Evolutionary conservation across 2,329 filamentous ascomycete genomes (phyloP).

Genomic region (Cladosporium sp.): DNA sequence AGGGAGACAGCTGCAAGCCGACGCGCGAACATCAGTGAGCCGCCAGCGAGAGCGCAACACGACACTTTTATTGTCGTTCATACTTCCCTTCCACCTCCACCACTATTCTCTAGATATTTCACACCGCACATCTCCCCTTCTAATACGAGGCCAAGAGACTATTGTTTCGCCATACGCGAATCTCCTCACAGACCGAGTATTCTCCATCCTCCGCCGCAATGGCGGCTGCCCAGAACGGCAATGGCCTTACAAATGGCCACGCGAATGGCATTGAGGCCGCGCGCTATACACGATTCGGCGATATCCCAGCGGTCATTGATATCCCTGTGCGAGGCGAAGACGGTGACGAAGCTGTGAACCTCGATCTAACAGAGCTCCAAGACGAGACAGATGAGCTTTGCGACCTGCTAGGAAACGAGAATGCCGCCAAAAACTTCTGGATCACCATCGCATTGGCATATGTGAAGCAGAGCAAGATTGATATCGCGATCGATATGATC

Average conservation of each 20-base stretch:
- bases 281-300: slow-evolving; percentile 51
- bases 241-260: slow-evolving; percentile 36
- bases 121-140: too few relatives aligned
- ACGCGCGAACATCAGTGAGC: too few relatives aligned
- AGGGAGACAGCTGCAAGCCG: too few relatives aligned
- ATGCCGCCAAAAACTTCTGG: slow-evolving; percentile 88
- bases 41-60: too few relatives aligned
- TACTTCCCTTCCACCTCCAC: too few relatives aligned
- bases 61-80: too few relatives aligned
- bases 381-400: slow-evolving; percentile 93
- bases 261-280: slow-evolving; percentile 17
- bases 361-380: slow-evolving; percentile 83
- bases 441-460: slow-evolving; percentile 97
- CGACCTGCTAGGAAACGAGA: slow-evolving; percentile 89
- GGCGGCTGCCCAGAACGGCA: slow-evolving; percentile 36
- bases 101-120: too few relatives aligned
- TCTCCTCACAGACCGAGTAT: slow-evolving; percentile 8
- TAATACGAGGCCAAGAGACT: background rate
- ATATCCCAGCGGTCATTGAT: slow-evolving; percentile 60
- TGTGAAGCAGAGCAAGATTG: slow-evolving; percentile 89
- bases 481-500: slow-evolving; percentile 70
- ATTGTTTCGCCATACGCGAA: background rate
- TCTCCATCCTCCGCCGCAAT: slow-evolving; percentile 35
- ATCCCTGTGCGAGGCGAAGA: slow-evolving; percentile 60
- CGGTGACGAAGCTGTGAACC: slow-evolving; percentile 74